phyloP scores from a whole-genome alignment of 768 basidiomycete genomes.

The Suillus paluster region DNA sequence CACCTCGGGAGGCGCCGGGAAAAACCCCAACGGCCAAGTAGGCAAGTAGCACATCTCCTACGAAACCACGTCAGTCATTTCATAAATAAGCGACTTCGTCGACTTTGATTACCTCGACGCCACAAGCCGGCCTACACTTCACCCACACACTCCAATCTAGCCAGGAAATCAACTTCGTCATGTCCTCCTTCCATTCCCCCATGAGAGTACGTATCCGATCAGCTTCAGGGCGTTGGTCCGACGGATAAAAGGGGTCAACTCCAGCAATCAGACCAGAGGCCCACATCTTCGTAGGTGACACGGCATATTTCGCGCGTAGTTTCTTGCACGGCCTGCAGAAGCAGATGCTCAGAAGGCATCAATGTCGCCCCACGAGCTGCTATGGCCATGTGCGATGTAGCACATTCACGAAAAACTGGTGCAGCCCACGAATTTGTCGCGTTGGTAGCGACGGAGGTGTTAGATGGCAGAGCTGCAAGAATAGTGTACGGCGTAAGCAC shows the following conservation, averaged over 20 bases:
- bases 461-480: background rate
- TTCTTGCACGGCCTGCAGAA: constrained; percentile 17
- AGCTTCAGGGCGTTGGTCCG: constrained; percentile 6
- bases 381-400: constrained; percentile 13
- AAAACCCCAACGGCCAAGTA: constrained; percentile 23
- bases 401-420: constrained; percentile 15
- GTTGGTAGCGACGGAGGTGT: background rate
- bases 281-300: constrained; percentile 23
- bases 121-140: constrained; percentile 17
- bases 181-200: constrained; percentile 14
- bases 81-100: background rate
- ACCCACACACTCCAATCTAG: constrained; percentile 27
- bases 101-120: constrained; percentile 9
- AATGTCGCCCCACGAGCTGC: constrained; percentile 1
- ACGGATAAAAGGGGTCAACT: constrained; percentile 1
- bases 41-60: constrained; percentile 32
- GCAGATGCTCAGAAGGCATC: constrained; percentile 15
- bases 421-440: constrained; percentile 13
- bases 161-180: constrained; percentile 18
- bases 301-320: constrained; percentile 23
- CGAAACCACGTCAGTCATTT: background rate
- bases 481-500: constrained; percentile 19
- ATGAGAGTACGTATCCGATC: constrained; percentile 4
- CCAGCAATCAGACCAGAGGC: constrained; percentile 17
- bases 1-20: background rate